These are phyloP conservation scores for Blepharisma japonicum DNA, from an alignment of 73 alveolate genomes.

Conservation along the genomic window DNA sequence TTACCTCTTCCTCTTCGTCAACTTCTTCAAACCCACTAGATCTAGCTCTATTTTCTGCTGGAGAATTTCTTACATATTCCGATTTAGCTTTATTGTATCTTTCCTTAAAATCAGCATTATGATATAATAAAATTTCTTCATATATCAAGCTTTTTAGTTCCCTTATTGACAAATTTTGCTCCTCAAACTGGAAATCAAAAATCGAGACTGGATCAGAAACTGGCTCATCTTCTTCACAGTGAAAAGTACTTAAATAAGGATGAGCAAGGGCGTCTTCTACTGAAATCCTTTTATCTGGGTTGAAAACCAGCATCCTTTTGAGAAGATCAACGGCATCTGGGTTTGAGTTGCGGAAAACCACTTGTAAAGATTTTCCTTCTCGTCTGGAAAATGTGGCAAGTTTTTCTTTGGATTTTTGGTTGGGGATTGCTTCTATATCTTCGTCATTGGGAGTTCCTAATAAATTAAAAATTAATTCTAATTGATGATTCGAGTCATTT, in stretches of 20 bases:
- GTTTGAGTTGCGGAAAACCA: conserved; percentile 56
- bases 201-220: conserved; percentile 40
- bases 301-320: conserved; percentile 67
- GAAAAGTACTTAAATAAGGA: conserved; percentile 77
- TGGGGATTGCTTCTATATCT: conserved; percentile 53
- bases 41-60: too few species aligned
- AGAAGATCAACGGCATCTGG: conserved; percentile 65
- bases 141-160: conserved; percentile 55
- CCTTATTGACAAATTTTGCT: conserved; percentile 40
- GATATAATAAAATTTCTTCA: conserved; percentile 55
- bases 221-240: conserved; percentile 70
- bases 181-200: conserved; percentile 64
- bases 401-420: conserved; percentile 37
- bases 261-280: conserved; percentile 88
- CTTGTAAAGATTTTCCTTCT: conserved; percentile 54
- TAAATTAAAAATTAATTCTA: conserved; percentile 78
- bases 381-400: conserved; percentile 47
- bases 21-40: too few species aligned
- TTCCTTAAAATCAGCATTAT: too few species aligned
- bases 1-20: too few species aligned
- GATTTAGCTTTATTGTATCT: too few species aligned
- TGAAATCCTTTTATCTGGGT: conserved; percentile 82
- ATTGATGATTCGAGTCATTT: conserved; percentile 65
- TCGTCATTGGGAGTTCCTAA: conserved; percentile 82
- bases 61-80: too few species aligned